A percentile compares a stretch with the other conserved stretches of the same genome.
Conservation (phyloP, 2,329 filamentous ascomycete species). For the Chalaropsis thielavioides region DNA sequence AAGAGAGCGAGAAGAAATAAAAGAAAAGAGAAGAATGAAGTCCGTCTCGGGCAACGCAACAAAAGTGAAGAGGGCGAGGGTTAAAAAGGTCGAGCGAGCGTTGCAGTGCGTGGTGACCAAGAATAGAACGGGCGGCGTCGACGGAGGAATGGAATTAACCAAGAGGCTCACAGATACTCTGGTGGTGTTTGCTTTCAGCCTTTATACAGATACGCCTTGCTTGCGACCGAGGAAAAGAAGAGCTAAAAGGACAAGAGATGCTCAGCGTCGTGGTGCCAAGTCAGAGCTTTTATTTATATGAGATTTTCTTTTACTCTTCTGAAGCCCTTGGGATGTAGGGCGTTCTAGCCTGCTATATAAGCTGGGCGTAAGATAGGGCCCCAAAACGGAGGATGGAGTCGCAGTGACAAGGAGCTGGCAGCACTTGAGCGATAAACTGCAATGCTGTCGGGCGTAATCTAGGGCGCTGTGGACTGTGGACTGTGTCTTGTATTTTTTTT, state of each 20-base stretch:
- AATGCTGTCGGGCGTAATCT: not conserved
- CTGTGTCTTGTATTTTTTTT: not conserved
- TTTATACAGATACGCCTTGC: not conserved
- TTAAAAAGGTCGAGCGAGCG: not conserved
- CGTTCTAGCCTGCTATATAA: not conserved
- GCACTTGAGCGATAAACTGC: not conserved
- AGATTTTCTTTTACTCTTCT: not conserved
- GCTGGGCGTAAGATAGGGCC: not conserved
- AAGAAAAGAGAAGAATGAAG: not conserved
- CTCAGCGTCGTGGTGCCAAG: not conserved
- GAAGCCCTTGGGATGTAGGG: too few relatives aligned
- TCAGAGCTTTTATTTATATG: not conserved
- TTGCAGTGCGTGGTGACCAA: not conserved
- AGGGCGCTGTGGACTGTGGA: not conserved
- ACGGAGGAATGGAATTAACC: not conserved
- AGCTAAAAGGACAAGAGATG: too few relatives aligned
- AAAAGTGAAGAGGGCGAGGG: constrained; percentile 7
- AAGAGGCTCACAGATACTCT: not conserved
- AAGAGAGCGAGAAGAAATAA: constrained; percentile 4
- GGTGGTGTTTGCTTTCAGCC: not conserved
- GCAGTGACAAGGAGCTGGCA: not conserved
- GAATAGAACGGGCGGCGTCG: not conserved
- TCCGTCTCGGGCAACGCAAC: not conserved
- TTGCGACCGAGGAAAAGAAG: not conserved
- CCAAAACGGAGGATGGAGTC: not conserved